These are phyloP conservation scores for Periconia digitata DNA, from an alignment of 2,329 filamentous ascomycete species.

Conservation along the genomic window DNA sequence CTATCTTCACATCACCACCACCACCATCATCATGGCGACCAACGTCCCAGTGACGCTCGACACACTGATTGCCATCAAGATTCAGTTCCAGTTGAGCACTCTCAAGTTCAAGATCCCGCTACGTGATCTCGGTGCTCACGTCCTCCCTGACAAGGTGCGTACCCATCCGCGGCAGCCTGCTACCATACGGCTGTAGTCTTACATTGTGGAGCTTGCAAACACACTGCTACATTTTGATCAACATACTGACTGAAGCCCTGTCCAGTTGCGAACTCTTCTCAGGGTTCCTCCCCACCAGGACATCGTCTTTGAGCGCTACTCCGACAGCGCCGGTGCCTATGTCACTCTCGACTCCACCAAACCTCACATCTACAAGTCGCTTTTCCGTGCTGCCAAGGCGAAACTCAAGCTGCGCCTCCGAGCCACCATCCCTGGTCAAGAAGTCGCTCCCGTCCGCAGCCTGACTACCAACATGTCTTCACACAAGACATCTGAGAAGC, in stretches of 20 bases:
- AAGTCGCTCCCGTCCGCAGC: conserved; percentile 26
- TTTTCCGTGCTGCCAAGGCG: conserved; percentile 94
- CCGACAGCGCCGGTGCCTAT: conserved; percentile 83
- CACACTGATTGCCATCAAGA: conserved; percentile 82
- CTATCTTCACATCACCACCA: too few species aligned
- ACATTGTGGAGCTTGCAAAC: conserved; percentile 11
- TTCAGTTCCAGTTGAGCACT: conserved; percentile 72
- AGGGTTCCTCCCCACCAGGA: conserved; percentile 63
- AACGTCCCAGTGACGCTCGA: conserved; percentile 60
- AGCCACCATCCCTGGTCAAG: conserved; percentile 62
- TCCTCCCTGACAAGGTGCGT: conserved; percentile 83
- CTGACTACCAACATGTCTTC: conserved; percentile 13
- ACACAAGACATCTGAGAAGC: conserved; percentile 13
- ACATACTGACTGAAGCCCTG: conserved; percentile 17
- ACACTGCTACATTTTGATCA: conserved; percentile 5
- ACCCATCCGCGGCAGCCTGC: not conserved
- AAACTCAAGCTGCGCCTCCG: conserved; percentile 96
- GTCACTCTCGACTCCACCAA: conserved; percentile 78
- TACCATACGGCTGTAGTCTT: conserved; percentile 20
- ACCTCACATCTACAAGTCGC: conserved; percentile 87
- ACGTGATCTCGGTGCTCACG: conserved; percentile 73
- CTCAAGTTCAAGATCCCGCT: conserved; percentile 88
- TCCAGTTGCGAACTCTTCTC: conserved; percentile 66
- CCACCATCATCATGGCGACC: conserved; percentile 44
- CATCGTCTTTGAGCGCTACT: conserved; percentile 85